Conservation (phyloP, 257 asterid species). For the Solanum sparsipilum region DNA sequence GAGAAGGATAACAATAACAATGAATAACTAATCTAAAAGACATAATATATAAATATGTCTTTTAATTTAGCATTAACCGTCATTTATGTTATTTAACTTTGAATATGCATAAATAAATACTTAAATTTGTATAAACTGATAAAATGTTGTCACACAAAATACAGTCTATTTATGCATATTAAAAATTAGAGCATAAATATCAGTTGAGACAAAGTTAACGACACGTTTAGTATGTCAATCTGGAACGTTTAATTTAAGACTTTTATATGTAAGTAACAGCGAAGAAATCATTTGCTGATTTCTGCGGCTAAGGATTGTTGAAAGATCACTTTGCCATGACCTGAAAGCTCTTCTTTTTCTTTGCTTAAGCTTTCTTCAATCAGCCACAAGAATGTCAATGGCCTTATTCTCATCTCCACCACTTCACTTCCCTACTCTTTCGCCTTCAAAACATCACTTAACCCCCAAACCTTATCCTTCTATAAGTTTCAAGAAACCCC, state of each 20-base stretch:
- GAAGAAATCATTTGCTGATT: not conserved
- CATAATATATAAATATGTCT: no score
- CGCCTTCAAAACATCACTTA: conserved; percentile 19
- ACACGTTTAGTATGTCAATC: not conserved
- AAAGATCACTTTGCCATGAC: not conserved
- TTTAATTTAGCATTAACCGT: no score
- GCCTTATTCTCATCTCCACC: conserved; percentile 54
- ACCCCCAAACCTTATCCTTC: conserved; percentile 17
- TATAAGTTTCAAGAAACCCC: conserved; percentile 19
- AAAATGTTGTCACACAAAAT: no score
- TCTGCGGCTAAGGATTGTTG: not conserved
- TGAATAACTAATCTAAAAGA: not conserved
- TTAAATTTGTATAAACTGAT: no score
- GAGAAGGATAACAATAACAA: not conserved
- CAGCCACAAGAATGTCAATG: conserved; percentile 7
- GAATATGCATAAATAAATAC: no score
- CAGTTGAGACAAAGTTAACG: no score
- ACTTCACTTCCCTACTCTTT: conserved; percentile 31
- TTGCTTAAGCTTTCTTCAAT: not conserved
- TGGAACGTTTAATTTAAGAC: not conserved
- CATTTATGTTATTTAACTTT: no score
- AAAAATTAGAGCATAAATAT: no score
- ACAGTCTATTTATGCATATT: no score
- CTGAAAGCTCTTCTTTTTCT: not conserved
- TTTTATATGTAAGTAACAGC: not conserved